A percentile compares a stretch with the other conserved stretches of the same genome.
Evolutionary conservation across 1,139 yeast genomes (phyloP).

Genomic region (Saccharomyces hybrid): DNA sequence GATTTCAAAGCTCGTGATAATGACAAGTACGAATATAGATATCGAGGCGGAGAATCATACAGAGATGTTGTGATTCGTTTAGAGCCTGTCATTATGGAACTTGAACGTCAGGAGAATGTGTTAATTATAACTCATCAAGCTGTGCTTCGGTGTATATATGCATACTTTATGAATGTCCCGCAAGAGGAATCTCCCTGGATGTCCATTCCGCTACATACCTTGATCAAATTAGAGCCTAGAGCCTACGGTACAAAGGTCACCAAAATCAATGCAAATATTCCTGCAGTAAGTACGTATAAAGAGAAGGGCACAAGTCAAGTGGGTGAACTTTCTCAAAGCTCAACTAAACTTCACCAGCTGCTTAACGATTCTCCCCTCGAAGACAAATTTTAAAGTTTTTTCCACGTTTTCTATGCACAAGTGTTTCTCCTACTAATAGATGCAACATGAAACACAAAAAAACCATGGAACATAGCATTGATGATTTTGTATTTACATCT

Average conservation of each 20-base stretch:
- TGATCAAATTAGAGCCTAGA: conserved; percentile 86
- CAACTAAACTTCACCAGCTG: conserved; percentile 28
- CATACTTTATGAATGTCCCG: conserved; percentile 96
- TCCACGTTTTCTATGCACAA: neutral
- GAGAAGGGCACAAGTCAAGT: conserved; percentile 83
- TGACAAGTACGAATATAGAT: conserved; percentile 89
- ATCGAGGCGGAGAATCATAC: conserved; percentile 95
- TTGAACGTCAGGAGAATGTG: conserved; percentile 93
- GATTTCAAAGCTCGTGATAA: conserved; percentile 95
- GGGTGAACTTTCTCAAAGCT: conserved; percentile 43
- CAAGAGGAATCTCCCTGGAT: conserved; percentile 98
- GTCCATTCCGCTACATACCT: conserved; percentile 94
- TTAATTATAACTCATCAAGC: conserved; percentile 97
- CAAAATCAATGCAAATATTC: conserved; percentile 87
- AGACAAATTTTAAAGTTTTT: neutral
- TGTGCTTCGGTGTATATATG: conserved; percentile 89
- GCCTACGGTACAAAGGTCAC: conserved; percentile 87
- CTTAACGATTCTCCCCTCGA: conserved; percentile 30
- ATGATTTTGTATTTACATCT: neutral
- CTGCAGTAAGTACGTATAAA: conserved; percentile 94
- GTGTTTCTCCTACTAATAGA: neutral
- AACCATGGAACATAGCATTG: neutral
- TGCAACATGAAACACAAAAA: neutral
- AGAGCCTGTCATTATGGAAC: conserved; percentile 96
- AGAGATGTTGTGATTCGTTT: conserved; percentile 89